Base-by-base conservation (phyloP, 2,329 filamentous ascomycete species). In the Helotiales sp. region DNA sequence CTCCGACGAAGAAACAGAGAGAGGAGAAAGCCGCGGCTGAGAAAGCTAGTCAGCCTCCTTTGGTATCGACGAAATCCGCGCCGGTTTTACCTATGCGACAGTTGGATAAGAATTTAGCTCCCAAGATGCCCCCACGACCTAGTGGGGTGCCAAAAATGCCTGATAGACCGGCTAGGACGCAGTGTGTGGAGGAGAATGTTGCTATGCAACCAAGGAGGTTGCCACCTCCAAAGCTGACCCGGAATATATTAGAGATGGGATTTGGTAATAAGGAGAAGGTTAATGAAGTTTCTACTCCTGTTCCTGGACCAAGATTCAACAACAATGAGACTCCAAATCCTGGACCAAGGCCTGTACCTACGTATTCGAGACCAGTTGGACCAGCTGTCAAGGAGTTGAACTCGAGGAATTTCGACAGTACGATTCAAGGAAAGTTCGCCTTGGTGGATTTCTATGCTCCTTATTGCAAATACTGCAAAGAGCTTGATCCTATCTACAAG, bases 391-490 rank as follows among this genome's bases (percentile, higher is more conserved):
- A 95, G 67, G 93, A 98, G 75, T 87, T 98, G 58, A 86, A 88
- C 56, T 90, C 91, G 49, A 79, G 80, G 68, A 98, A 96, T 80
- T 98, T 98, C 74, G 92, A 98, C 79, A 77, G 86, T 40, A 81
- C 96, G 46, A 83, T 96, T 61, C 93, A 90, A 48, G 91, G 92
- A 73, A 97, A 95, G 79, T 92, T 93, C 36, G 92, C 93, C 0
- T 86, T 99, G 19, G 91, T 98, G 68, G 92, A 98, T 75, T 98
- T 98, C 83, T 98, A 96, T 72, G 92, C 93, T n/a, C 93, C 93
- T 7, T 97, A 92, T 91, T 99, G 95, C 73, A 53, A 72, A 95
- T 93, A 98, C 83, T 99, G 95, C 89, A 97, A 97, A 81, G 88
- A 72, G 70, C 86, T 99, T 60, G 92, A 92, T 49, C 95, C 95